Base-by-base conservation (phyloP, 1,284 basidiomycete species). In the Malassezia caprae region DNA sequence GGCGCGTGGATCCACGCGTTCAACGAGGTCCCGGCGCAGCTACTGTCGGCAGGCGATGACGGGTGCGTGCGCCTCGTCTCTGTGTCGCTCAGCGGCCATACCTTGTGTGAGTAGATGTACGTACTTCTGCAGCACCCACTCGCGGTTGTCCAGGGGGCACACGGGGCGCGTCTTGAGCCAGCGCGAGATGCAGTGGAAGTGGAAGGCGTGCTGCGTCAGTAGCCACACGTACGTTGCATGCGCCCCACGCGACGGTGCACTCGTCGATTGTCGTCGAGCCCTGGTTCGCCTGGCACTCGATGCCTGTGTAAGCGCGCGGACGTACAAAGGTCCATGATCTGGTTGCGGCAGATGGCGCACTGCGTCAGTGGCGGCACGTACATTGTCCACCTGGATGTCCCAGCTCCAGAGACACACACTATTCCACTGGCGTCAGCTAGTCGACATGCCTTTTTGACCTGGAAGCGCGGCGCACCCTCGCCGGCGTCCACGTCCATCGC, bases 141-240 rank as follows among this genome's bases (percentile, higher is more conserved):
- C 78, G 72, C 87, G 83, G 78, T 99, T 99, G 78, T 98, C 94
- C 56, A 99, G 79, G 3, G 93, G 94, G 76, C 94, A 99, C 42
- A 98, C 94, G 77, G 96, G 94, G 65, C 94, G 83, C 17, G 94
- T 96, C 81, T 98, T 99, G 65, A 99, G 82, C 94, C 94, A 99
- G 49, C 94, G 84, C 19, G 91, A 94, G 75, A 99, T 99, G 77
- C 93, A 99, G 77, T 98, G 93, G 79, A 98, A 99, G 78, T 99
- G 93, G 82, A 99, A 99, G 4, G 93, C 93, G 75, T 99, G 93
- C 91, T 96, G 69, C 30, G 24, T 55, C 12, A 32, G 37, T 41
- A 27, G 21, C 39, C 7, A 2, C 13, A 77, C 86, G 60, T 69
- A 94, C 93, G 76, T 99, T 99, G 77, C 93, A 99, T 57, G 93